phyloP scores from a whole-genome alignment of 2,329 filamentous ascomycete species.

The Venturia effusa region DNA sequence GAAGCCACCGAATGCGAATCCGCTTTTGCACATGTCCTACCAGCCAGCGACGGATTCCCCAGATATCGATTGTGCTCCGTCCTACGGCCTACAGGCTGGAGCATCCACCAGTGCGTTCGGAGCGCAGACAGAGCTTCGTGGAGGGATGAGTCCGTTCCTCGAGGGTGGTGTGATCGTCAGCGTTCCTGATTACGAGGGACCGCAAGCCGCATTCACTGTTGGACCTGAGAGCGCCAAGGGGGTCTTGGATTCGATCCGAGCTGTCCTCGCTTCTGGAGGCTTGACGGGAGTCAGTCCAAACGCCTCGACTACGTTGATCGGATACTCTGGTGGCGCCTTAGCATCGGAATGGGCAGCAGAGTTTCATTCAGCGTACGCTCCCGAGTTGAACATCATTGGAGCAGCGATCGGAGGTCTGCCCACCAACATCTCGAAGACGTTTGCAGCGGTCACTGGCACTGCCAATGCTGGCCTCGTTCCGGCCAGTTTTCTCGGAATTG shows the following conservation, averaged over 20 bases:
- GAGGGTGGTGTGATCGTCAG: constrained; percentile 17
- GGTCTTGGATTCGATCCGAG: constrained; percentile 20
- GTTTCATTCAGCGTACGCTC: constrained; percentile 19
- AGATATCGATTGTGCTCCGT: constrained; percentile 13
- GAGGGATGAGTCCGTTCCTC: constrained; percentile 12
- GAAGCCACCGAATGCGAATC: neutral
- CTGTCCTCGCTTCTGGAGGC: constrained; percentile 10
- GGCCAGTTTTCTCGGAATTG: neutral
- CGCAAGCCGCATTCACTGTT: constrained; percentile 16
- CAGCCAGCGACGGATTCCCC: constrained; percentile 16
- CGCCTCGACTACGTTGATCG: constrained; percentile 9
- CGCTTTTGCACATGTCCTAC: constrained; percentile 12
- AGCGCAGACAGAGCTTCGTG: constrained; percentile 7
- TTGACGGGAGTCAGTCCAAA: constrained; percentile 12
- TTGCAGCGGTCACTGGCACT: neutral
- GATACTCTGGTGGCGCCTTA: constrained; percentile 19
- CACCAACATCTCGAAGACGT: constrained; percentile 17
- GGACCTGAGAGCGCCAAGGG: constrained; percentile 18
- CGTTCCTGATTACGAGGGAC: constrained; percentile 20
- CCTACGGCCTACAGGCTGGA: constrained; percentile 10
- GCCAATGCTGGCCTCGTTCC: neutral
- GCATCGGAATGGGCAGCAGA: constrained; percentile 20
- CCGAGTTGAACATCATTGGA: constrained; percentile 20
- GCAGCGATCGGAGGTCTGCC: constrained; percentile 22
- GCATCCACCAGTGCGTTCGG: neutral